A percentile compares a stretch with the other conserved stretches of the same genome.
These are phyloP conservation scores for Fomitopsis schrenkii DNA, from an alignment of 1,284 basidiomycete genomes.

Conservation along the genomic window DNA sequence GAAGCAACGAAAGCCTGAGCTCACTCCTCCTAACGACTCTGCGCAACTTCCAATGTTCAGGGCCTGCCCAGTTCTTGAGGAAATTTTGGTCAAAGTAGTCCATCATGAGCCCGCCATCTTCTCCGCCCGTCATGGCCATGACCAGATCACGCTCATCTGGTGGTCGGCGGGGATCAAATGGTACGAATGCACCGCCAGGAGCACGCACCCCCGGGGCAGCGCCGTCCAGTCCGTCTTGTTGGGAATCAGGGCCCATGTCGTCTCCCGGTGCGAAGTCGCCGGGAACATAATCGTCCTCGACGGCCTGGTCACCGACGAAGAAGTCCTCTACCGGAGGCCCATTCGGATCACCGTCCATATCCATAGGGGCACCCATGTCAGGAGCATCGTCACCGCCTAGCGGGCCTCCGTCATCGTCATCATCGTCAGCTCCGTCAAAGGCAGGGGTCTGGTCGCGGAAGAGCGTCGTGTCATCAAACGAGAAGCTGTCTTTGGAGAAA, in stretches of 20 bases:
- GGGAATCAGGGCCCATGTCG: slow-evolving; percentile 41
- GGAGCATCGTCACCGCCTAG: slow-evolving; percentile 28
- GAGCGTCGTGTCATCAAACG: slow-evolving; percentile 59
- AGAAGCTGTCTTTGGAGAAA: slow-evolving; percentile 61
- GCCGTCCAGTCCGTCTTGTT: slow-evolving; percentile 37
- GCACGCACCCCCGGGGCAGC: slow-evolving; percentile 28
- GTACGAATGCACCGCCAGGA: slow-evolving; percentile 49
- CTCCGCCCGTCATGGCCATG: slow-evolving; percentile 77
- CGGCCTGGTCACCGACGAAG: slow-evolving; percentile 70
- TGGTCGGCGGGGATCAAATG: slow-evolving; percentile 75
- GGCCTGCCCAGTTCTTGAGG: slow-evolving; percentile 96
- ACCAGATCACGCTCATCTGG: slow-evolving; percentile 77
- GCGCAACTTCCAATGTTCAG: slow-evolving; percentile 96
- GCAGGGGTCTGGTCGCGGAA: slow-evolving; percentile 45
- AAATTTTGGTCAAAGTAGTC: slow-evolving; percentile 93
- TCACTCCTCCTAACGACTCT: slow-evolving; percentile 73
- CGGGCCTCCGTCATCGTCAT: slow-evolving; percentile 37
- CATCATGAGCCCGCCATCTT: slow-evolving; percentile 61
- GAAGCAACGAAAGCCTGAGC: slow-evolving; percentile 18
- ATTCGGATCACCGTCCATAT: slow-evolving; percentile 41
- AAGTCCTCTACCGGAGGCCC: slow-evolving; percentile 65
- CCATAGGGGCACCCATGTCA: slow-evolving; percentile 33
- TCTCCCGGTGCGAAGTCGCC: slow-evolving; percentile 37
- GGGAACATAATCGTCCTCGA: slow-evolving; percentile 41
- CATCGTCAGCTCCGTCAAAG: slow-evolving; percentile 41